Base-by-base conservation (phyloP, 768 basidiomycete species). In the Multifurca ochricompacta region DNA sequence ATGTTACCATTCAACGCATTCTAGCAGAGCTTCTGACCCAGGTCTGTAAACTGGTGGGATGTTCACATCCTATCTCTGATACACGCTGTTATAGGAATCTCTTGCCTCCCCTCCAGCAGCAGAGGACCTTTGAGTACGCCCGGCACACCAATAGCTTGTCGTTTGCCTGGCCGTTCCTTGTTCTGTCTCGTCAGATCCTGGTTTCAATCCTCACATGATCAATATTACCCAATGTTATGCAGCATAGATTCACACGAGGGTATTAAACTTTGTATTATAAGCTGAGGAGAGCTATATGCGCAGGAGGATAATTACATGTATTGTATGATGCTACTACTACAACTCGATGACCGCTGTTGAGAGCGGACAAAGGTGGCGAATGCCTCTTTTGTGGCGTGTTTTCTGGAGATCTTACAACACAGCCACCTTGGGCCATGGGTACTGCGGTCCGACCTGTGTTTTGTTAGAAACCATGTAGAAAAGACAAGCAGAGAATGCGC, bases 51-150 rank as follows among this genome's bases (percentile, higher is more conserved):
- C 50, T 49, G 43, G 49, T 54, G 49, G 31, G 40, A 28, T 50
- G 43, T 31, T 51, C 48, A 25, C n/a, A 48, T 42, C 51, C 54
- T 50, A 44, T 62, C 47, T 9, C 34, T 51, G 63, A 54, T 23
- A 49, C n/a, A n/a, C 53, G 58, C 48, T 62, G 53, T 51, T 47
- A 44, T 49, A 82, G 80, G 80, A 82, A 68, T 81, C 81, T n/a
- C 71, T 82, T 32, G 80, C 81, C 50, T 81, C 81, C n/a, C 80
- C 81, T n/a, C 78, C 80, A n/a, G 77, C 80, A 25, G 75, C 73
- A 64, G 76, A 66, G 75, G 51, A 32, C 18, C 48, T 27, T 18
- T 53, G 46, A 55, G 21, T 28, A 2, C 7, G 16, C 25, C 41
- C 21, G 31, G 25, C 18, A 44, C 28, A 16, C 16, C 30, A 31